Percentiles rank a stretch among this genome's conserved stretches.
Evolutionary conservation across 2,329 filamentous ascomycete species (phyloP).

Genomic region (Fonsecaea erecta): DNA sequence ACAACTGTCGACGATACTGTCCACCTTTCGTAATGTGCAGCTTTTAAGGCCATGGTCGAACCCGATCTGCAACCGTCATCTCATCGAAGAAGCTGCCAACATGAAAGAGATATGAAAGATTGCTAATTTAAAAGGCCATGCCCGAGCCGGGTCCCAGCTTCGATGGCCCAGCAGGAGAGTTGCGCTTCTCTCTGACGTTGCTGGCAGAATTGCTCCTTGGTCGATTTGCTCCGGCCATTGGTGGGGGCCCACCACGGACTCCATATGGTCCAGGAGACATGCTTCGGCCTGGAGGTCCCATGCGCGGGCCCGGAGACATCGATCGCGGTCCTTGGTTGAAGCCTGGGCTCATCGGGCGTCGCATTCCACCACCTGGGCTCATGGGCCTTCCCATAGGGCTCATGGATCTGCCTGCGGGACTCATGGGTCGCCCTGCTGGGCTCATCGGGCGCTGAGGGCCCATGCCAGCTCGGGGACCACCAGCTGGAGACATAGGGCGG

Average conservation of each 20-base stretch:
- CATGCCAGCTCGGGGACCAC: background rate
- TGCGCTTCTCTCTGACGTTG: constrained; percentile 47
- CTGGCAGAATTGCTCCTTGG: constrained; percentile 52
- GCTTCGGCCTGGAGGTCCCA: constrained; percentile 47
- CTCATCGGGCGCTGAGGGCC: constrained; percentile 29
- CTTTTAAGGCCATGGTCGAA: constrained; percentile 1
- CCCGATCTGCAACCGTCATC: background rate
- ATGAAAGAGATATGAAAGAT: background rate
- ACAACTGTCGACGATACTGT: background rate
- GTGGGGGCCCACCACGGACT: constrained; percentile 47
- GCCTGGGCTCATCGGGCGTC: constrained; percentile 33
- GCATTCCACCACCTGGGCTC: constrained; percentile 42
- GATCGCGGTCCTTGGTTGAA: constrained; percentile 44
- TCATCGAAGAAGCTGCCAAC: background rate
- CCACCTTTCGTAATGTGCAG: constrained; percentile 15
- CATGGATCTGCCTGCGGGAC: constrained; percentile 45
- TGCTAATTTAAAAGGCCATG: constrained; percentile 27
- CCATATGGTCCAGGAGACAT: constrained; percentile 54
- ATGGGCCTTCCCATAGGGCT: constrained; percentile 31
- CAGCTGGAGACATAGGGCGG: constrained; percentile 37
- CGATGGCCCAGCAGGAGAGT: constrained; percentile 42
- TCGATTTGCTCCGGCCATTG: constrained; percentile 47
- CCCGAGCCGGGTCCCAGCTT: constrained; percentile 33
- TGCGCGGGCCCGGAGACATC: constrained; percentile 55
- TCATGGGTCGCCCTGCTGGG: constrained; percentile 47